Conservation (phyloP, 257 asterid species). For the Solanum gracilifrons region DNA sequence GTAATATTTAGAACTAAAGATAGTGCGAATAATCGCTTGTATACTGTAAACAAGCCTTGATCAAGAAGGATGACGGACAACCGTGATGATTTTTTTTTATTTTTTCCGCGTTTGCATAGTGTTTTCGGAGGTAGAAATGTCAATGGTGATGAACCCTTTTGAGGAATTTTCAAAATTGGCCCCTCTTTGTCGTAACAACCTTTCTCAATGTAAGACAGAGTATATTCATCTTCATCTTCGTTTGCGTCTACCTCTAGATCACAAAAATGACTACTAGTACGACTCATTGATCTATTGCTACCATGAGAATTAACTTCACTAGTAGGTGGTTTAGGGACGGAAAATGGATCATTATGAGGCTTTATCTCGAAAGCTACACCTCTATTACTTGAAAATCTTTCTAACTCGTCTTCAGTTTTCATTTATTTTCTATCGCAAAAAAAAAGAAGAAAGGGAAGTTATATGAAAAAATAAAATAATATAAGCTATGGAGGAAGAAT, state of each 20-base stretch:
- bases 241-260: slow-evolving; percentile 27
- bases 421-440: neutral
- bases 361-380: slow-evolving; percentile 71
- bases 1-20: slow-evolving; percentile 32
- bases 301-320: neutral
- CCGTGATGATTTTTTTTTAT: slow-evolving; percentile 8
- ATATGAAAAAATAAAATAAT: neutral
- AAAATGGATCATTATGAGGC: slow-evolving; percentile 43
- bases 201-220: slow-evolving; percentile 38
- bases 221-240: slow-evolving; percentile 9
- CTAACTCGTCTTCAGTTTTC: slow-evolving; percentile 16
- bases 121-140: slow-evolving; percentile 13
- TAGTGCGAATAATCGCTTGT: slow-evolving; percentile 46
- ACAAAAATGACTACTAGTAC: slow-evolving; percentile 63
- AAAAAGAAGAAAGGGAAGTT: neutral
- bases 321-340: slow-evolving; percentile 13
- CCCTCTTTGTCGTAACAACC: slow-evolving; percentile 13
- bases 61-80: slow-evolving; percentile 60
- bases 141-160: neutral
- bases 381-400: slow-evolving; percentile 49
- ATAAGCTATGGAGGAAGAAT: neutral
- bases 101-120: slow-evolving; percentile 1
- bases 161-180: neutral
- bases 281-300: slow-evolving; percentile 32
- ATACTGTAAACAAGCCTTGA: slow-evolving; percentile 71